Percentiles rank a stretch among this genome's conserved stretches.
Evolutionary conservation across 352 stramenopile genomes (phyloP).

Genomic region (Phytophthora ramorum): DNA sequence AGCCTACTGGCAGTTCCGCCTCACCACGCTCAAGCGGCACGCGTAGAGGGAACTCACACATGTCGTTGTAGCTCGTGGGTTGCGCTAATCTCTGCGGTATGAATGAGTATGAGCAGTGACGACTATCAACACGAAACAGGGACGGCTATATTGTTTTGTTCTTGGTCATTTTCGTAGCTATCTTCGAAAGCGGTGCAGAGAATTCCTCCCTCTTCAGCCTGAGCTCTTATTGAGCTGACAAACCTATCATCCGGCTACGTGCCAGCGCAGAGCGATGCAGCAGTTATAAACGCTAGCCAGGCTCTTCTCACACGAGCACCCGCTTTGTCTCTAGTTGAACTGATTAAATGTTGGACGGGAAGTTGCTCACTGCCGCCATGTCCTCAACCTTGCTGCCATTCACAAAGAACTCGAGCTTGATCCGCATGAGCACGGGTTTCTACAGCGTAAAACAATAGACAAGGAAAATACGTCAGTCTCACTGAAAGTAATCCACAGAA

Average conservation of each 20-base stretch:
- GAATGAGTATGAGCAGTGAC: background rate
- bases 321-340: conserved; percentile 25
- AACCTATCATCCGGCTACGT: conserved; percentile 13
- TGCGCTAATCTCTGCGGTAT: too few relatives aligned
- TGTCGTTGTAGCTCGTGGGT: too few relatives aligned
- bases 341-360: conserved; percentile 74
- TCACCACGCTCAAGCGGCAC: conserved; percentile 49
- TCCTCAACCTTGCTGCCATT: conserved; percentile 89
- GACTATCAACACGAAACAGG: conserved; percentile 36
- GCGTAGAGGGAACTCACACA: conserved; percentile 5
- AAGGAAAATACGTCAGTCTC: conserved; percentile 21
- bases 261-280: conserved; percentile 20
- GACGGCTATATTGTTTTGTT: conserved; percentile 34
- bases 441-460: conserved; percentile 26
- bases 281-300: conserved; percentile 21
- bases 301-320: conserved; percentile 1
- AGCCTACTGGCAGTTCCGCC: conserved; percentile 80
- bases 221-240: conserved; percentile 6
- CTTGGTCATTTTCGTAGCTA: conserved; percentile 32
- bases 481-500: background rate
- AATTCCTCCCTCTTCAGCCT: too few relatives aligned
- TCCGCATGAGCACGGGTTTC: conserved; percentile 89
- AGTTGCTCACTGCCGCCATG: conserved; percentile 81
- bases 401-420: conserved; percentile 86
- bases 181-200: conserved; percentile 3